Percentiles rank a stretch among this genome's conserved stretches.
Conservation (phyloP, 169 alveolate species). For the Eimeria acervulina region DNA sequence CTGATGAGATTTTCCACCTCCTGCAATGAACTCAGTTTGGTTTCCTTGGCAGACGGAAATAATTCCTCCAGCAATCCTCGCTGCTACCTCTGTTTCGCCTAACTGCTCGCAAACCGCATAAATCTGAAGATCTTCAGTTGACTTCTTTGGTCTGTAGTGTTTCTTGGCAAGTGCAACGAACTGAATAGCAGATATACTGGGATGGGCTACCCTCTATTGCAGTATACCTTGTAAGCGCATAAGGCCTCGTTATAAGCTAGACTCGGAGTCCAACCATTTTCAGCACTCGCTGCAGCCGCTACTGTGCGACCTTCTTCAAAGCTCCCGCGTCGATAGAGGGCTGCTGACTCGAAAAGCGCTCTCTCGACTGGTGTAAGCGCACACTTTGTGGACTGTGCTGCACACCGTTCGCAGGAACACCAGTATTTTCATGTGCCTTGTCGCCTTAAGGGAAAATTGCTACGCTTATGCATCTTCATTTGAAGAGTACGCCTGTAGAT, state of each 20-base stretch:
- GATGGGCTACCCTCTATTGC: neutral
- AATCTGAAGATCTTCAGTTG: neutral
- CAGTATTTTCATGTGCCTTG: neutral
- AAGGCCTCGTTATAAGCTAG: constrained; percentile 70
- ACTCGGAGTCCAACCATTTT: constrained; percentile 40
- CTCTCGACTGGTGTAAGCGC: constrained; percentile 9
- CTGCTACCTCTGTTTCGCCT: constrained; percentile 50
- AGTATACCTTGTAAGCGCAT: constrained; percentile 64
- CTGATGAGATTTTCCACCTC: neutral
- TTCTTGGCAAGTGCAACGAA: neutral
- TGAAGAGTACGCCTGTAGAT: neutral
- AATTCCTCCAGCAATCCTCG: constrained; percentile 27
- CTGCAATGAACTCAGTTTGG: neutral
- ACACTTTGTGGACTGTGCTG: neutral
- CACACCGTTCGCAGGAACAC: neutral
- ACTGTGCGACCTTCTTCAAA: constrained; percentile 61
- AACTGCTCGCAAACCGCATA: neutral
- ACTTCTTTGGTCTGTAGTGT: neutral
- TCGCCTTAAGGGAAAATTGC: neutral
- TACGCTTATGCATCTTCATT: neutral
- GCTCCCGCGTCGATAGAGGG: constrained; percentile 41
- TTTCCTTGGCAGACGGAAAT: constrained; percentile 13
- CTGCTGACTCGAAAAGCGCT: constrained; percentile 62
- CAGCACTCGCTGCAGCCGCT: constrained; percentile 40
- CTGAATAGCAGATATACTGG: neutral